Percentiles rank a stretch among this genome's conserved stretches.
Conservation (phyloP, 139 green algal genomes). For the Zygnema cylindricum region DNA sequence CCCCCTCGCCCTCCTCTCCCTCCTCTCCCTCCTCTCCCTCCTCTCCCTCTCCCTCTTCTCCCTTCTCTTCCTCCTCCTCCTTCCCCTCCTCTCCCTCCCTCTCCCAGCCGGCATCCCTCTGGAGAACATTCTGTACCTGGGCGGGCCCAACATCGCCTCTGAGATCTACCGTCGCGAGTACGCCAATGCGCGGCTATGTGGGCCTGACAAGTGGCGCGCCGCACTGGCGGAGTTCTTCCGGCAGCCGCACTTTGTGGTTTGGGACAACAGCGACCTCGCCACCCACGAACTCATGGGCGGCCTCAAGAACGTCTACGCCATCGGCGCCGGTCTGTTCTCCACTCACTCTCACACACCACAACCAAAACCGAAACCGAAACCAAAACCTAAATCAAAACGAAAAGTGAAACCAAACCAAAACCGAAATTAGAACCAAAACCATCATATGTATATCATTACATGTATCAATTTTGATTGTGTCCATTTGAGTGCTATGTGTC, state of each 20-base stretch:
- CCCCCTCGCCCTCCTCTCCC: too few relatives aligned
- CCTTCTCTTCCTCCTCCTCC: background rate
- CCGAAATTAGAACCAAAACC: too few relatives aligned
- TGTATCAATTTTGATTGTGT: too few relatives aligned
- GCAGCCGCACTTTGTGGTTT: slow-evolving; percentile 57
- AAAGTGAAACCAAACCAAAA: too few relatives aligned
- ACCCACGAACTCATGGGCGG: slow-evolving; percentile 64
- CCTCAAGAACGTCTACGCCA: slow-evolving; percentile 64
- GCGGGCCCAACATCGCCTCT: slow-evolving; percentile 62
- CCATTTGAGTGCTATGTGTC: too few relatives aligned
- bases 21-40: too few relatives aligned
- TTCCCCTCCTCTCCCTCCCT: slow-evolving; percentile 17
- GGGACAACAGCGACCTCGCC: slow-evolving; percentile 62
- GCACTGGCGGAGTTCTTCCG: slow-evolving; percentile 46
- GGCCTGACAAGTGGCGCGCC: slow-evolving; percentile 42
- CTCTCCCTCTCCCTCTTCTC: background rate
- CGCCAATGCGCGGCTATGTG: slow-evolving; percentile 61
- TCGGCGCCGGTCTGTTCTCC: slow-evolving; percentile 40
- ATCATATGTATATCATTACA: too few relatives aligned
- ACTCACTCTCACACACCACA: background rate
- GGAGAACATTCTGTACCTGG: slow-evolving; percentile 61
- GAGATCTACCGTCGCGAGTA: slow-evolving; percentile 59
- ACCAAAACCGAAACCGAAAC: background rate
- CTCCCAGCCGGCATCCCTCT: slow-evolving; percentile 50
- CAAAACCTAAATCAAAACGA: slow-evolving; percentile 8